Evolutionary conservation across 2,329 filamentous ascomycete genomes (phyloP), one percentile per base, ranked within the genome.

Genomic region (Paraphoma sp.): DNA sequence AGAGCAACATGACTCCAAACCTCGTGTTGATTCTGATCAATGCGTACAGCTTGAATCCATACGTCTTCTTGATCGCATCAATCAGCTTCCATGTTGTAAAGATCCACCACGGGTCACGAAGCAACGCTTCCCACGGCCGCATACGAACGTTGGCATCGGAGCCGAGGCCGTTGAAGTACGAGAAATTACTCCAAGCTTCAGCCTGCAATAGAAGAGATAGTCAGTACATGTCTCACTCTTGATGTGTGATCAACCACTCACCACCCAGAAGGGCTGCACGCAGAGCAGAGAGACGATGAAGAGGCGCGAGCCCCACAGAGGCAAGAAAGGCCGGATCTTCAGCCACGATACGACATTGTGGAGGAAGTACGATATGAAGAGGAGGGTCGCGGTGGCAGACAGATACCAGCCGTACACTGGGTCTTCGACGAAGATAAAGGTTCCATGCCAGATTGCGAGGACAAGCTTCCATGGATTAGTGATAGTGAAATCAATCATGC

Each of bases 41-140:
- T 1, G 56, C 57, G 60, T 56, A 65, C 1, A 74, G 30, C 31
- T 58, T 73, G 56, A 71, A 72, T 1, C 63, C 60, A 38, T 76
- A 75, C 2, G 73, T 71, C 60, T 73, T 70, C 46, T 70, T 72
- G 48, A 76, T 75, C 6, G 69, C 60, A 31, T 65, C 54, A 29
- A 73, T 63, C 8, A 75, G 57, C 43, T 67, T 70, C 68, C 68
- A 74, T 0, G 73, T 75, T 0, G 72, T 76, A 40, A 74, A 75
- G 12, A 75, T 75, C 73, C 73, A 75, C 73, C 71, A 75, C 0
- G 72, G 72, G 28, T 75, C 72, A 6, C 72, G 67, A 6, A 68
- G 36, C 1, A 75, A 57, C 1, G 73, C 73, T 60, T 75, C 73
- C 60, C 61, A 75, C 1, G 73, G 72, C 3, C 73, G 57, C 58